Percentiles rank a stretch among this genome's conserved stretches.
These are phyloP conservation scores for Plasmodium malariae DNA, from an alignment of 169 alveolate species.

Conservation along the genomic window DNA sequence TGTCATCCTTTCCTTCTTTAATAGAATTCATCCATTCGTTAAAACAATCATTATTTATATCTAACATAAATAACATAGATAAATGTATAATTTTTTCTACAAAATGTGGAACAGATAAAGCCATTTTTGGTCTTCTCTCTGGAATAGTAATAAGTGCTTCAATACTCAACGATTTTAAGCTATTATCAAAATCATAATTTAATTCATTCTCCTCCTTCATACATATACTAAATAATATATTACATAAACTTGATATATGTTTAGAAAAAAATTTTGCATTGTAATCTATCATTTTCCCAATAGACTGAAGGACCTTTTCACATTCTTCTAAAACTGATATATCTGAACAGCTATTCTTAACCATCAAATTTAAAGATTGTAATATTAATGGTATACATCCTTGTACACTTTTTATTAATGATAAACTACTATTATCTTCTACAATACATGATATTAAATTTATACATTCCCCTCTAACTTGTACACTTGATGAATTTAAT, in stretches of 20 bases:
- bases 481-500: conserved; percentile 76
- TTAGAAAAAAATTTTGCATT: conserved; percentile 82
- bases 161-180: conserved; percentile 82
- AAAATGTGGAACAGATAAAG: conserved; percentile 84
- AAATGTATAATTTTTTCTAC: conserved; percentile 81
- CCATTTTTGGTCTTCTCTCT: conserved; percentile 86
- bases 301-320: conserved; percentile 82
- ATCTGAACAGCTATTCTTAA: conserved; percentile 76
- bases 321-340: conserved; percentile 82
- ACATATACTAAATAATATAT: conserved; percentile 78
- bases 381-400: conserved; percentile 82
- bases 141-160: conserved; percentile 85
- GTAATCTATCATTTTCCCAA: conserved; percentile 83
- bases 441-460: conserved; percentile 80
- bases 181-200: conserved; percentile 80
- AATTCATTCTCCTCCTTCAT: conserved; percentile 79
- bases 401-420: conserved; percentile 76
- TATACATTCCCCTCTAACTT: conserved; percentile 83
- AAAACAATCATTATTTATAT: conserved; percentile 87
- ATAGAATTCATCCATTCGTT: conserved; percentile 89
- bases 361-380: conserved; percentile 81
- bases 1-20: conserved; percentile 88
- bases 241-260: conserved; percentile 79
- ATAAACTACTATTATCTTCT: conserved; percentile 78
- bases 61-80: conserved; percentile 87